Percentiles rank a stretch among this genome's conserved stretches.
Conservation (phyloP, 306 rosid genomes). For the Lotus japonicus region DNA sequence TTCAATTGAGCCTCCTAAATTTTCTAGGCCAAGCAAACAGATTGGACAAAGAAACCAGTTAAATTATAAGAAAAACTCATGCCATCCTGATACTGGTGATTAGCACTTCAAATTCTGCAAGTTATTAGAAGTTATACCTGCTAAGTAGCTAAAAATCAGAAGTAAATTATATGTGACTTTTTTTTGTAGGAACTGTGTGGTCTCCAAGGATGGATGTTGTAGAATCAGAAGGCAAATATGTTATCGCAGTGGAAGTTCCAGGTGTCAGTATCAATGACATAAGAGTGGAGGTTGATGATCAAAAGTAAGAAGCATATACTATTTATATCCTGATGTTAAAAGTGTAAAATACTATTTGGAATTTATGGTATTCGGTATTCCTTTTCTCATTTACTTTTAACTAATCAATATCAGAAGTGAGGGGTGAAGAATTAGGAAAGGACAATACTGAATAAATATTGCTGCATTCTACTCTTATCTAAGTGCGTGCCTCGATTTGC, state of each 20-base stretch:
- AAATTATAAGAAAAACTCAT: constrained; percentile 19
- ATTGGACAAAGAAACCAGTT: constrained; percentile 14
- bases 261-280: constrained; percentile 60
- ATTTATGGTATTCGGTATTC: neutral
- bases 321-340: neutral
- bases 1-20: constrained; percentile 46
- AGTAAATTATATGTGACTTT: neutral
- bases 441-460: neutral
- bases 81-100: constrained; percentile 35
- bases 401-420: neutral
- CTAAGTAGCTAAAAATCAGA: neutral
- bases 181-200: constrained; percentile 45
- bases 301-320: constrained; percentile 45
- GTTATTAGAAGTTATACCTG: neutral
- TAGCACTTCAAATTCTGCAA: constrained; percentile 17
- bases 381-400: neutral
- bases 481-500: too few species aligned
- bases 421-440: neutral
- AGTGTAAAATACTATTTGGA: neutral
- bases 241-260: constrained; percentile 68
- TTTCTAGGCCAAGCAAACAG: constrained; percentile 41
- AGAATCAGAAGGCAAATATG: constrained; percentile 54
- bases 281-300: constrained; percentile 80
- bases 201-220: constrained; percentile 81
- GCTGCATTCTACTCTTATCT: too few species aligned